Evolutionary conservation across 1,284 basidiomycete genomes (phyloP), one percentile per base, ranked within the genome.

Genomic region (Pholiota adiposa): DNA sequence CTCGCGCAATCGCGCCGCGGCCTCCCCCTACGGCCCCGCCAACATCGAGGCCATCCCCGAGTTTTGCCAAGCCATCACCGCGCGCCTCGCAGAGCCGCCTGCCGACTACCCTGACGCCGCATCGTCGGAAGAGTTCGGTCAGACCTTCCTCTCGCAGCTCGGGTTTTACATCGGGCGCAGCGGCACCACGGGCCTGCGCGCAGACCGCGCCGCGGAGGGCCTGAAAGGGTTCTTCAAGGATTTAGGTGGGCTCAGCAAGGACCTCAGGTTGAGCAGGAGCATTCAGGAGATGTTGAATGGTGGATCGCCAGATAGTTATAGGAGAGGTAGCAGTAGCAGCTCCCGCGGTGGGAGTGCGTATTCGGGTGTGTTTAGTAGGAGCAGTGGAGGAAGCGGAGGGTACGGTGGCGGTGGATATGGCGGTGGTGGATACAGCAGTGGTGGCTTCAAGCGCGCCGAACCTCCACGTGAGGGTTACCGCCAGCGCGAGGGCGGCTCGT

Each of bases 151-250:
- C 23, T 87, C 90, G 7, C 71, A 92, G 55, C 73, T 96, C 12
- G 94, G 94, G 0, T 96, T 88, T 79, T 96, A 96, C 75, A 65
- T 87, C 50, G 72, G 79, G 51, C 86, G 86, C 67, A 59, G 76
- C 0, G 70, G 70, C 6, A 79, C 88, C 25, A 67, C 94, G 52
- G 79, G 86, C 23, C 68, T 81, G 1, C 68, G 72, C 51, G 80
- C 78, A 59, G 63, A 70, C 2, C 79, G 77, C n/a, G 73, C 94
- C 52, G 63, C 90, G 19, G 77, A 86, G 34, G 90, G 87, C 7
- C 74, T 88, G 58, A 85, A 88, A 71, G 75, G 79, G 34, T 96
- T 93, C 94, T 56, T 56, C 50, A 19, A 51, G 54, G 54, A 56
- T 33, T 44, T 60, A 14, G 56, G 54, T 33, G 49, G 19, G 2